Base-by-base conservation (phyloP, 75 land plant genomes). In the Picea glauca region DNA sequence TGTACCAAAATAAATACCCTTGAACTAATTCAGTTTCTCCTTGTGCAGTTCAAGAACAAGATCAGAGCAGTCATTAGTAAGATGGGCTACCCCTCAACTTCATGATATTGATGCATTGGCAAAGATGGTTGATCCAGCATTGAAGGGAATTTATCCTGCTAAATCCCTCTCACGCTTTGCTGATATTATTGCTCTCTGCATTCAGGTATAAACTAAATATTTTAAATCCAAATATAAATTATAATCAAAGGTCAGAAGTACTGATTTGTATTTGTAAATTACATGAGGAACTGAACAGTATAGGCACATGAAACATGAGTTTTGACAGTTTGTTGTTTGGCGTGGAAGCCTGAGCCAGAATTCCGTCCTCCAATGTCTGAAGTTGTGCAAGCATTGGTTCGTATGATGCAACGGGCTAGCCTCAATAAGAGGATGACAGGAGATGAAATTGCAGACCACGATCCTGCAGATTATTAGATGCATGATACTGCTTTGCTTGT, bases 21-120 rank as follows among this genome's bases (percentile, higher is more conserved):
- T 73, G 38, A 3, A 14, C 58, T 43, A 46, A 46, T 73, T 46
- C 50, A 73, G 56, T 54, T 54, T 73, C 58, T 70, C 32, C 60
- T 20, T 77, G 6, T 82, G 76, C 92, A 98, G 99, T 77, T 81
- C 92, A 63, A 93, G 93, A 77, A 74, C 93, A 75, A 82, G 98
- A 77, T 67, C 85, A 11, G 99, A 98, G 78, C 99, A 98, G 79
- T 91, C 96, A 14, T 85, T 98, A 63, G 99, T 98, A 65, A 82
- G 98, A 79, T 98, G 99, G 99, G 96, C 99, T 8, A 91, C 93
- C 18, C 99, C 99, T 66, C 99, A 93, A 72, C 96, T 98, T 9
- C 99, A 98, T 85, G 99, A 98, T 81, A 98, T 98, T 78, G 99
- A 98, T 87, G 99, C 99, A 23, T 79, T 98, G 46, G 77, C 88